Base-by-base conservation (phyloP, 768 basidiomycete species). In the Rhizopogon sp. region DNA sequence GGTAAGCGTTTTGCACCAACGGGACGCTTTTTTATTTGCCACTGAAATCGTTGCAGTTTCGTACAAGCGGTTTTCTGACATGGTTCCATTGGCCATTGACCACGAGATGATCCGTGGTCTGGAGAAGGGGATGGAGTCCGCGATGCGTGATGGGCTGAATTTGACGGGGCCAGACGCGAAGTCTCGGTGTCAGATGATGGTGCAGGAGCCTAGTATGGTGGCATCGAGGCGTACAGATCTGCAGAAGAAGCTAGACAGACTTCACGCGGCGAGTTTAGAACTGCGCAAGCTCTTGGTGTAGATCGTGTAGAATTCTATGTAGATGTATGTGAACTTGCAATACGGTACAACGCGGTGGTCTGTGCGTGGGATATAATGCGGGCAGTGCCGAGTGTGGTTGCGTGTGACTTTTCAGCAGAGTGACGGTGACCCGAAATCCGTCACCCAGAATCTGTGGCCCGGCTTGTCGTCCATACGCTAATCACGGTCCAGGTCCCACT, bases 161-260 rank as follows among this genome's bases (percentile, higher is more conserved):
- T 69, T 88, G 43, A 78, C 79, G 11, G 77, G 79, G 1, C 57
- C 70, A 0, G 74, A 82, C 13, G 82, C 75, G 0, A 61, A 66
- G 11, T 62, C 67, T 1, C 79, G 78, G 17, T 87, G 82, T 62
- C 66, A 68, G 56, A 74, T 79, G 37, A 72, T 81, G 46, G 68
- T 85, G 1, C 76, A 78, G 58, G 84, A 88, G 62, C 75, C 68
- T 14, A 70, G 73, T 0, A 64, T 72, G 13, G 58, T 83, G 17
- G 71, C 77, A 0, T 72, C 72, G 2, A 67, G 63, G 22, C 71
- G 86, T 10, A 73, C 72, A 25, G 83, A 83, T 43, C 60, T 84
- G 40, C 50, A 60, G 56, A 80, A 80, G 64, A 83, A 79, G 63
- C 60, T 78, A 58, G 77, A 81, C 55, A 71, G 83, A 44, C 62